Base-by-base conservation (phyloP, 208 protist genomes). In the Trypanosoma avium region DNA sequence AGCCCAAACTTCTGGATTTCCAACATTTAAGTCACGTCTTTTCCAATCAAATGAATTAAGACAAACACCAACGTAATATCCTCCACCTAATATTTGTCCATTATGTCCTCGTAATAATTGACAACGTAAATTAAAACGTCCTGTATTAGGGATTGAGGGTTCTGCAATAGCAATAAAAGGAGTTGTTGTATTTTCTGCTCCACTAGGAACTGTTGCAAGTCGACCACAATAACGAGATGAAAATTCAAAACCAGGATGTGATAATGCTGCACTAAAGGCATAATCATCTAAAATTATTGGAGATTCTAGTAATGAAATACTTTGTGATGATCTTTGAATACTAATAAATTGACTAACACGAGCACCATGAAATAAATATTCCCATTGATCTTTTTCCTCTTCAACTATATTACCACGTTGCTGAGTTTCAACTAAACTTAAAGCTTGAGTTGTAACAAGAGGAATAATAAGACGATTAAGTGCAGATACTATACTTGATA, bases 121-220 rank as follows among this genome's bases (percentile, higher is more conserved):
- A 52, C 86, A 96, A 19, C 90, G 84, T 17, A 96, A 67, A 61
- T 73, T 93, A 21, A 91, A 73, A 40, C 61, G 67, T 10, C 84
- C 88, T 3, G 55, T 65, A 4, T 47, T 24, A 3, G 86, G 84
- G 26, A 95, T 74, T 48, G 70, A 43, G 13, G 90, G 90, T 61
- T 96, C 87, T 7, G 90, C 90, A 48, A 96, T 89, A 13, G 87
- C 83, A 56, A 96, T 96, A 74, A 90, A 96, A 6, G 90, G 84
- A 27, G 84, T 72, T 7, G 80, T 73, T n/a, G 76, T 77, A 15
- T 79, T 81, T 58, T 77, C 71, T 27, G 79, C 70, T 1, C 77
- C 81, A 26, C 73, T 88, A 27, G 81, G 84, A 33, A 95, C 84
- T n/a, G 82, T 93, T 13, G 77, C 86, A 21, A 92, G 70, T 10